Evolutionary conservation across 495 filamentous ascomycete species (phyloP), one percentile per base, ranked within the genome.

Genomic region (Staphylotrichum longicolle): DNA sequence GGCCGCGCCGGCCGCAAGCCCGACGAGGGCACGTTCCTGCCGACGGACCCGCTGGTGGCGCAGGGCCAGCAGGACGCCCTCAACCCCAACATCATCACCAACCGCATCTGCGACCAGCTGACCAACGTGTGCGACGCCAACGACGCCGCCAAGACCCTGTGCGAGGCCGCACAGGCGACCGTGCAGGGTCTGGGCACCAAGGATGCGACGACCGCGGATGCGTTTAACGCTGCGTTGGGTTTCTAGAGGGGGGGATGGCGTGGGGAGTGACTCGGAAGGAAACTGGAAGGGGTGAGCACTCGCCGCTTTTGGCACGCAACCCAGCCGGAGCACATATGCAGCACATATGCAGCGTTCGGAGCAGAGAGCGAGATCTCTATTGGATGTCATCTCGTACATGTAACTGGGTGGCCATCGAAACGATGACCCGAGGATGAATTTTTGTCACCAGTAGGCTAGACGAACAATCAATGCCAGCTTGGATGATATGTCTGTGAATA

Each of bases 41-140:
- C 82, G 44, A 71, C 74, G 55, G 82, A 84, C 66, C 71, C 76
- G 10, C 69, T 81, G 8, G 77, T 80, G 53, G 78, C 77, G 66
- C 72, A 77, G 68, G 82, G 82, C 27, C 80, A 83, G 72, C 60
- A 76, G 64, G 77, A 83, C 57, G 80, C 80, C 6, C 73, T 84
- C 37, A 83, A 83, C 76, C 80, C 80, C 59, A 78, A 79, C 72
- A 87, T 86, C 78, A 87, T 86, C 76, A 83, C 83, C 72, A 86
- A 85, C 77, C 79, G 82, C 57, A 78, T 86, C 69, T 83, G 82
- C 68, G 82, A 86, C 71, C 81, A 85, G 75, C 75, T 85, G 30
- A 78, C 47, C 68, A 81, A 81, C 68, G 75, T 84, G 41, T 86
- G 83, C 74, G 72, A 72, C 48, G 82, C 82, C 50, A 82, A 82